phyloP scores from a whole-genome alignment of 257 asterid genomes.

The Perilla frutescens region DNA sequence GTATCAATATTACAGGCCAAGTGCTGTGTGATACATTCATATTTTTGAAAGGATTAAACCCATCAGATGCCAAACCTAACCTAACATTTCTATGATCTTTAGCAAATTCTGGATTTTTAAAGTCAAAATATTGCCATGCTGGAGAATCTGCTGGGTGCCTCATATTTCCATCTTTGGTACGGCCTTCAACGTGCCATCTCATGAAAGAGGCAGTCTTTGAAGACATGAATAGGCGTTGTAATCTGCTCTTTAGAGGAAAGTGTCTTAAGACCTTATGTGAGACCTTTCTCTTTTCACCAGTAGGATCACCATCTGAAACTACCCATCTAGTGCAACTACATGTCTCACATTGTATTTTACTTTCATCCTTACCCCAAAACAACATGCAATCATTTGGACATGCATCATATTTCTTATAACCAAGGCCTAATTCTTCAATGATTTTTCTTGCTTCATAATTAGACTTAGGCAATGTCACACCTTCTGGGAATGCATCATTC shows the following conservation, averaged over 20 bases:
- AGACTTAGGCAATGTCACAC: neutral
- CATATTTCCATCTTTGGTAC: neutral
- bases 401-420: conserved; percentile 4
- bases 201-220: neutral
- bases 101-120: conserved; percentile 6
- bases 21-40: conserved; percentile 29
- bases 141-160: conserved; percentile 23
- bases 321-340: neutral
- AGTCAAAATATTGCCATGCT: conserved; percentile 22
- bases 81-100: conserved; percentile 31
- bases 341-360: neutral
- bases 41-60: conserved; percentile 29
- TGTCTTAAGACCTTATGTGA: neutral
- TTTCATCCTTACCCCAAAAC: no score
- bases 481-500: neutral
- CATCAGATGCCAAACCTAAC: conserved; percentile 26
- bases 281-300: neutral
- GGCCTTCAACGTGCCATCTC: conserved; percentile 7
- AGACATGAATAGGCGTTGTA: neutral
- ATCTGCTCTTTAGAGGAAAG: neutral
- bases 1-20: conserved; percentile 27
- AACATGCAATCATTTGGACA: conserved; percentile 17
- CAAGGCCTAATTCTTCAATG: neutral
- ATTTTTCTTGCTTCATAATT: neutral
- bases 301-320: neutral